Base-by-base conservation (phyloP, 192 early-diverging fungal genomes). In the Podila epigama region DNA sequence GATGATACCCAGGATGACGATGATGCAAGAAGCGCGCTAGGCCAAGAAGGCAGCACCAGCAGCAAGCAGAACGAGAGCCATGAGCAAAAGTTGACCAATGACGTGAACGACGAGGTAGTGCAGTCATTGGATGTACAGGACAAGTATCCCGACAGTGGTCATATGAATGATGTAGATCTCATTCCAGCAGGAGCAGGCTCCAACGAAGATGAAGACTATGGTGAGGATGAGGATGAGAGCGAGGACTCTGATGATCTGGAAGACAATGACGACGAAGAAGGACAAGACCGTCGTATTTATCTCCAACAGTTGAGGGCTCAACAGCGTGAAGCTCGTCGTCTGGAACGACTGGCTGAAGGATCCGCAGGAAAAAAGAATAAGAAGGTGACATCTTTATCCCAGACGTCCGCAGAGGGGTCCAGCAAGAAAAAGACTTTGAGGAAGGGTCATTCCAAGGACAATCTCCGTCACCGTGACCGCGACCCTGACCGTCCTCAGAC, bases 281-380 rank as follows among this genome's bases (percentile, higher is more conserved):
- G 73, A 36, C 73, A 77, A 54, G 73, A 77, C 56, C 73, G 73
- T 28, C 59, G 73, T 22, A 77, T 77, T 37, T 77, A 77, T 27
- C 60, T 77, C 40, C 73, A 77, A 44, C 66, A 77, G 10, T 61
- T 77, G 41, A 59, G 73, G 18, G 37, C 55, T 27, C 59, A 77
- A 51, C 27, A 42, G 40, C 65, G 73, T 5, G 73, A 77, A 20
- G 73, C 65, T 20, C 65, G 73, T 63, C 73, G 73, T 34, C 66
- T 60, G 73, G 73, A 68, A 64, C 73, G 73, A 64, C 39, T 68
- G 25, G 60, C 65, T 18, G 50, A 53, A 40, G 65, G 60, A 2
- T 56, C 54, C 16, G 34, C 52, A 16, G 60, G 35, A 31, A 33
- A 36, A 2, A 51, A 36, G 32, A 34, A 20, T 13, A 63, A 52